Evolutionary conservation across 1,284 basidiomycete species (phyloP).

Genomic region (Entoloma clypeatum): DNA sequence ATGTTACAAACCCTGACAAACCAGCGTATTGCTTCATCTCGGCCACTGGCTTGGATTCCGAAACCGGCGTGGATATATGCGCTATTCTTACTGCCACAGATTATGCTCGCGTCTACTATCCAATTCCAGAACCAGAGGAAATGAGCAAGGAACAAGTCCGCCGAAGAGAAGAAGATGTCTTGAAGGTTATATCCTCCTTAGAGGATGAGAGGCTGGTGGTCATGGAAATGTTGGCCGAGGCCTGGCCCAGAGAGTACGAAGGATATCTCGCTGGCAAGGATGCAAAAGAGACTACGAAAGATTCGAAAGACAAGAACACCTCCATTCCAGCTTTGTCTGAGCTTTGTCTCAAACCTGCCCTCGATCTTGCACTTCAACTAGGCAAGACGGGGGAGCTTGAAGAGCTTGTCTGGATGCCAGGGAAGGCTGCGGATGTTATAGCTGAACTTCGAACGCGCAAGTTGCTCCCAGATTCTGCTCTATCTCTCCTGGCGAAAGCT

Average conservation of each 20-base stretch:
- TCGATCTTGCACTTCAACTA: slow-evolving; percentile 8
- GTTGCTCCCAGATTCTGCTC: slow-evolving; percentile 8
- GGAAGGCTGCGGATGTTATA: slow-evolving; percentile 8
- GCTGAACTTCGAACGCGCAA: slow-evolving; percentile 2
- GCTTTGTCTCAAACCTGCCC: slow-evolving; percentile 7
- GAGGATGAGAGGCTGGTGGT: slow-evolving; percentile 5
- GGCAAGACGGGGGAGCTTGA: slow-evolving; percentile 10
- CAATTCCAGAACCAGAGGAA: slow-evolving; percentile 7
- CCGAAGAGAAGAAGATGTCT: slow-evolving; percentile 14
- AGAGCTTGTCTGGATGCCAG: slow-evolving; percentile 14
- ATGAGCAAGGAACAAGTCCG: slow-evolving; percentile 6
- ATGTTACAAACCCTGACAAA: slow-evolving; percentile 34
- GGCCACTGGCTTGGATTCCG: neutral
- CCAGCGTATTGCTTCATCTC: slow-evolving; percentile 34
- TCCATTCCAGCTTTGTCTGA: slow-evolving; percentile 10
- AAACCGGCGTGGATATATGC: neutral
- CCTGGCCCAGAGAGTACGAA: slow-evolving; percentile 13
- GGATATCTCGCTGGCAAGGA: neutral
- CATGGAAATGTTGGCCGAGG: slow-evolving; percentile 10
- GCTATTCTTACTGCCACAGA: slow-evolving; percentile 25
- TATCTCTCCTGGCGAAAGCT: slow-evolving; percentile 7
- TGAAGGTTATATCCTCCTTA: too few relatives aligned
- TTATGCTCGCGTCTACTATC: slow-evolving; percentile 31
- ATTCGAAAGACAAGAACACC: neutral
- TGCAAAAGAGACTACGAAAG: neutral